Percentiles rank a stretch among this genome's conserved stretches.
Conservation (phyloP, 768 basidiomycete genomes). For the Sporobolomyces pararoseus region DNA sequence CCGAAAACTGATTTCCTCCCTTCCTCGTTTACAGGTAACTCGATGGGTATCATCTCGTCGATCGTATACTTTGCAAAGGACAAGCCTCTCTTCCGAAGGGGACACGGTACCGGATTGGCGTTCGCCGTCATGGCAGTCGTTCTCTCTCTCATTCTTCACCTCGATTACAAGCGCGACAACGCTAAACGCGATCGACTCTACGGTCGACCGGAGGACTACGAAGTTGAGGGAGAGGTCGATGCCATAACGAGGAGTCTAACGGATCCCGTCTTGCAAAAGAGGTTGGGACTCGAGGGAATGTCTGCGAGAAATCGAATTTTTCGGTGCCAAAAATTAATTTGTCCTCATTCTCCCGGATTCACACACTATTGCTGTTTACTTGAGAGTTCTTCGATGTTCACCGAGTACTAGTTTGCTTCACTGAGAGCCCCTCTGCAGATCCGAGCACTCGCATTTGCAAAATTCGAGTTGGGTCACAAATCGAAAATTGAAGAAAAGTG, state of each 20-base stretch:
- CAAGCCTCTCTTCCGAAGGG: constrained; percentile 58
- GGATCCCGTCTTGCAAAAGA: constrained; percentile 1
- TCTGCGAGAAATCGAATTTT: constrained; percentile 24
- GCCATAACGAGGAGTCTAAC: constrained; percentile 6
- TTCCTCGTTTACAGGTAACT: constrained; percentile 32
- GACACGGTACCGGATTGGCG: constrained; percentile 61
- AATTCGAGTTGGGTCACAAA: too few relatives aligned
- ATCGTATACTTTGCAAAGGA: constrained; percentile 21
- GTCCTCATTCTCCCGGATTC: too few relatives aligned
- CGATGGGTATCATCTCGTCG: constrained; percentile 44
- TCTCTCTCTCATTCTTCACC: constrained; percentile 44
- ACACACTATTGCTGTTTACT: too few relatives aligned
- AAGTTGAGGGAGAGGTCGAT: background rate
- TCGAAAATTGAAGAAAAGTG: too few relatives aligned
- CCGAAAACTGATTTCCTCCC: background rate
- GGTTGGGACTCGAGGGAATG: constrained; percentile 27
- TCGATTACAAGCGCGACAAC: constrained; percentile 49
- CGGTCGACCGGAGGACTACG: constrained; percentile 42
- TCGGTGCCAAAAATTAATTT: constrained; percentile 34
- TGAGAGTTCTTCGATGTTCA: too few relatives aligned
- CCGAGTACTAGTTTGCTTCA: too few relatives aligned
- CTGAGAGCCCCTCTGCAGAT: too few relatives aligned
- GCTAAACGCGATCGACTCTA: constrained; percentile 48
- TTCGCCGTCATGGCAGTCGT: constrained; percentile 43
- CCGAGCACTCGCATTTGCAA: too few relatives aligned